Base-by-base conservation (phyloP, 768 basidiomycete species). In the Fomitopsis serialis region DNA sequence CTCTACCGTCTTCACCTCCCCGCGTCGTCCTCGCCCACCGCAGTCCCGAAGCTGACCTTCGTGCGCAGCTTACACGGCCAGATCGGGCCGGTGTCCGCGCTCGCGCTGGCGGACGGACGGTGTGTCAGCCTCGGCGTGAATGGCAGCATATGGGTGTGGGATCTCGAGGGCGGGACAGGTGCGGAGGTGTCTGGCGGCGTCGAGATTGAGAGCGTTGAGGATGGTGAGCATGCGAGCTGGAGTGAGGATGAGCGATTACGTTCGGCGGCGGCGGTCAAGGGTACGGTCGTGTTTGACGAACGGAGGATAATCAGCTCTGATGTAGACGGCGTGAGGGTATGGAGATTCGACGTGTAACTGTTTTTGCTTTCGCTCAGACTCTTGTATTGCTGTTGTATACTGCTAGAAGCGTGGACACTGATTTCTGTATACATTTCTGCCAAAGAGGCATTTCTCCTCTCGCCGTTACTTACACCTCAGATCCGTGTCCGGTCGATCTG, bases 81-180 rank as follows among this genome's bases (percentile, higher is more conserved):
- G 45, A 71, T 73, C 1, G 83, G 85, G 8, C 79, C 85, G 6
- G 76, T 90, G 22, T 77, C 77, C 3, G 78, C 85, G 3, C 75
- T 92, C 21, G 78, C 85, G 15, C 73, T 92, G 34, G 82, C 90
- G 25, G 90, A 92, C 66, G 90, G 90, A 22, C 81, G 90, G 2
- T 92, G 90, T 58, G 85, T 92, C 25, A 85, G 87, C 61, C 68
- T 91, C 19, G 81, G 85, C 9, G 68, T 69, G 32, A 82, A 89
- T 63, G 88, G 88, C 37, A 80, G 80, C 60, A 77, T 92, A 42
- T 90, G 88, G 87, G 86, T 89, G 2, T 92, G 90, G 90, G 90
- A 92, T 69, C 73, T 92, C 29, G 90, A 92, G 65, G 77, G 74
- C 11, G 75, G 71, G 21, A 64, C 68, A 24, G 60, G 60, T 50